phyloP scores from a whole-genome alignment of 257 asterid genomes.

The Ballota nigra region DNA sequence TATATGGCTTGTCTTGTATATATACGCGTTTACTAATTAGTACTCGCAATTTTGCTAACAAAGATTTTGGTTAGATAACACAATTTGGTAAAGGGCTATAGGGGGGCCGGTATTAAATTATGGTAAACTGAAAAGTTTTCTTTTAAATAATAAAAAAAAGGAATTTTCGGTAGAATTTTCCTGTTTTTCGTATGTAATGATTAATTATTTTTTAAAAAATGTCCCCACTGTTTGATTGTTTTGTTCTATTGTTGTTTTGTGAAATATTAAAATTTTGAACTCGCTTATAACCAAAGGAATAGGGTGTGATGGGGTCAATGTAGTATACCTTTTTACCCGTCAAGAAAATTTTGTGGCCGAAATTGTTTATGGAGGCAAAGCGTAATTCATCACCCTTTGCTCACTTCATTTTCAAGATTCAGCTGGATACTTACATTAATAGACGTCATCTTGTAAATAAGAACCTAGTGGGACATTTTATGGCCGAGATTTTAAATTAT shows the following conservation, averaged over 20 bases:
- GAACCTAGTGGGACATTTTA: neutral
- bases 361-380: neutral
- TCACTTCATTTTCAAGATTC: slow-evolving; percentile 26
- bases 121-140: slow-evolving; percentile 7
- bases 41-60: slow-evolving; percentile 55
- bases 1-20: slow-evolving; percentile 12
- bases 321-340: slow-evolving; percentile 14
- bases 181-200: slow-evolving; percentile 2
- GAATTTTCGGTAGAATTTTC: slow-evolving; percentile 15
- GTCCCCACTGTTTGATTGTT: slow-evolving; percentile 22
- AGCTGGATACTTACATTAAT: neutral
- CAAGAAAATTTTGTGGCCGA: slow-evolving; percentile 14
- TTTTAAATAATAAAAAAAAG: neutral
- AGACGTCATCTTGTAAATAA: neutral
- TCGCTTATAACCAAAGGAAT: slow-evolving; percentile 33
- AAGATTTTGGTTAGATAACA: slow-evolving; percentile 2
- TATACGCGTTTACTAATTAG: slow-evolving; percentile 12
- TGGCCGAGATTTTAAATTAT: neutral
- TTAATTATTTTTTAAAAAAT: neutral
- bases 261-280: slow-evolving; percentile 11
- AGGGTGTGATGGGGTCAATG: slow-evolving; percentile 18
- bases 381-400: slow-evolving; percentile 13
- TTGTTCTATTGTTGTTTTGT: slow-evolving; percentile 8
- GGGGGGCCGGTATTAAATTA: neutral
- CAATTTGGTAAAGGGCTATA: neutral